Conservation (phyloP, 768 basidiomycete species). For the Termitomyces sp. region DNA sequence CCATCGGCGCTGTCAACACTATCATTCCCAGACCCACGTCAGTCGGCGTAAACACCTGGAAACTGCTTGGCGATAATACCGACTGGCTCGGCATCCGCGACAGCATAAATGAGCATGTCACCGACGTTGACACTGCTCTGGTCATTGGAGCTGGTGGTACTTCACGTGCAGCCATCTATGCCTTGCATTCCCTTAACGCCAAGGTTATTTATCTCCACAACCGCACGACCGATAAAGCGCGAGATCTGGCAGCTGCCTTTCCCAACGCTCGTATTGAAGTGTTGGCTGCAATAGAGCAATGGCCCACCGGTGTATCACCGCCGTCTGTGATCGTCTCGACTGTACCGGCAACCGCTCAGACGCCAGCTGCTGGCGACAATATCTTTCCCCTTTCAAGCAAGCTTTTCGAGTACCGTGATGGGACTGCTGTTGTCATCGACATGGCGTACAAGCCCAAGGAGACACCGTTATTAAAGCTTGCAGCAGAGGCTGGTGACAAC, state of each 20-base stretch:
- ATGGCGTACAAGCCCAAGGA: constrained; percentile 91
- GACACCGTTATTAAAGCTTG: constrained; percentile 75
- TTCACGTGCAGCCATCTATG: constrained; percentile 90
- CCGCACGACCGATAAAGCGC: constrained; percentile 71
- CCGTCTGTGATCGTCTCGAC: constrained; percentile 85
- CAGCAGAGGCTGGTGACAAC: constrained; percentile 38
- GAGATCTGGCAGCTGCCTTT: constrained; percentile 63
- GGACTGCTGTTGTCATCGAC: constrained; percentile 72
- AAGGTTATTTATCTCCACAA: constrained; percentile 81
- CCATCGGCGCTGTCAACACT: constrained; percentile 95
- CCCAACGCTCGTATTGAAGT: constrained; percentile 55
- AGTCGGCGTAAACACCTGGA: constrained; percentile 31
- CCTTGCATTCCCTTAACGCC: constrained; percentile 65
- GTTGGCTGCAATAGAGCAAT: constrained; percentile 50
- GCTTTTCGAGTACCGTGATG: constrained; percentile 48
- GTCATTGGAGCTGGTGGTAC: constrained; percentile 97
- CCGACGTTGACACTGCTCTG: constrained; percentile 47
- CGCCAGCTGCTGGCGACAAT: constrained; percentile 20
- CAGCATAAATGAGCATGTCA: constrained; percentile 39
- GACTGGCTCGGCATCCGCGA: constrained; percentile 89
- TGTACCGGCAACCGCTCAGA: constrained; percentile 68
- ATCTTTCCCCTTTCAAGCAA: constrained; percentile 47
- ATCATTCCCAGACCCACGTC: constrained; percentile 50
- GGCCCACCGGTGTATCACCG: constrained; percentile 36
- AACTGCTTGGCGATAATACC: constrained; percentile 90